Conservation (phyloP, 2,329 filamentous ascomycete species). For the Cercospora sojina region DNA sequence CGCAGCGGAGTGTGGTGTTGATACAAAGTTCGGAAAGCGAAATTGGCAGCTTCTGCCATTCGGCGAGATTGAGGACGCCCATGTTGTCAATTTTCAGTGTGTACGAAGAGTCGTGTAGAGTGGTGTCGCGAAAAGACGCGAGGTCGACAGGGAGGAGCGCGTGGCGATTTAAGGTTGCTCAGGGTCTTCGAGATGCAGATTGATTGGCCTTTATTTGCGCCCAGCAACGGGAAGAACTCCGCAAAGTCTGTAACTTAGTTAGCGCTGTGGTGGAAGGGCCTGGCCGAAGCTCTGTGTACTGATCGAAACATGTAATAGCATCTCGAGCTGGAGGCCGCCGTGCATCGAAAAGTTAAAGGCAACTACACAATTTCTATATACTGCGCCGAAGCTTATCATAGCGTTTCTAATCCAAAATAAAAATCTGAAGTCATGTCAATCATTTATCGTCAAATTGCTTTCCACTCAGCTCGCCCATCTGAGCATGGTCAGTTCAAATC, state of each 20-base stretch:
- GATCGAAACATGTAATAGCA: background rate
- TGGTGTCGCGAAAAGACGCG: conserved; percentile 11
- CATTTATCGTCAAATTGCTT: background rate
- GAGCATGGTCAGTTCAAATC: background rate
- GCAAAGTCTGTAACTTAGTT: no score
- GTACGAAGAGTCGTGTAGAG: background rate
- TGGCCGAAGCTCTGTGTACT: background rate
- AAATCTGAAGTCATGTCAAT: background rate
- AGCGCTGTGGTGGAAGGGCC: background rate
- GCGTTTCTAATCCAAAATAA: background rate
- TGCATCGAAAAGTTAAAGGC: background rate
- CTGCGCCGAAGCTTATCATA: background rate
- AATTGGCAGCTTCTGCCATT: conserved; percentile 86
- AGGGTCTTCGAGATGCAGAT: background rate
- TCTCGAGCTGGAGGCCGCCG: background rate
- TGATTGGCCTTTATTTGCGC: background rate
- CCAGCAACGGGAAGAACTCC: background rate
- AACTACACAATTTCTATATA: background rate
- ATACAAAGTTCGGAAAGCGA: conserved; percentile 84
- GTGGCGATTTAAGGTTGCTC: background rate
- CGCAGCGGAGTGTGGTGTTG: conserved; percentile 89
- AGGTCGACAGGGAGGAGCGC: conserved; percentile 6
- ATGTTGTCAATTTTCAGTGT: conserved; percentile 33
- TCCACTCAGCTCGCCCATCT: background rate
- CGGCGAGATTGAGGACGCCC: conserved; percentile 55